Base-by-base conservation (phyloP, 2,329 filamentous ascomycete genomes). In the Nannizzia gypsea region DNA sequence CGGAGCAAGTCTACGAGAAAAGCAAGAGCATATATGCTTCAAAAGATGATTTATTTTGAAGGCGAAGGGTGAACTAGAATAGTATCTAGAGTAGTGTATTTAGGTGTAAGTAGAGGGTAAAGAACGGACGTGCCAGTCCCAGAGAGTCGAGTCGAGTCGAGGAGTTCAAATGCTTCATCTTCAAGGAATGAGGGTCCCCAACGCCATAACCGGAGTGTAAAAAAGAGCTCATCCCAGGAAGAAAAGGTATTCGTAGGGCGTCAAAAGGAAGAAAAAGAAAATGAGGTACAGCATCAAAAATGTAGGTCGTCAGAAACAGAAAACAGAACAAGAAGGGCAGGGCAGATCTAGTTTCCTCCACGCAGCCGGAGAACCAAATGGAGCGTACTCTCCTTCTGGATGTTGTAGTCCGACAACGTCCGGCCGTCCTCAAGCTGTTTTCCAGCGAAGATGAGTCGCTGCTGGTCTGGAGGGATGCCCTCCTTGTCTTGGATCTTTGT, bases 401-500 rank as follows among this genome's bases (percentile, higher is more conserved):
- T 96, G 79, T 96, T 96, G 84, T 96, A 96, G 73, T 96, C 92
- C 57, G 84, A 87, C 0, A 96, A 80, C 0, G 91, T 96, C 22
- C 91, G 88, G 56, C 91, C 91, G 67, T 96, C 90, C 73, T 96
- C 90, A 0, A 96, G 77, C 75, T 96, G 90, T 83, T 96, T 96
- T 62, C 90, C 90, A 55, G 90, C 90, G 64, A 95, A 95, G 71
- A 96, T 95, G 11, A 96, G 78, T 68, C 91, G 90, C 77, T 96
- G 91, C 75, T 96, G 91, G 74, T 96, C 91, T 1, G 91, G 91
- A 0, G 91, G 91, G 59, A 96, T 96, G 24, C 91, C 91, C 76
- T 86, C 83, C 76, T 86, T 86, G 64, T 84, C 82, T 71, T 86
- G 83, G 46, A 96, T 96, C 82, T 96, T 96, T 3, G 79, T 82